phyloP scores from a whole-genome alignment of 257 asterid genomes.

The Capsicum rhomboideum region DNA sequence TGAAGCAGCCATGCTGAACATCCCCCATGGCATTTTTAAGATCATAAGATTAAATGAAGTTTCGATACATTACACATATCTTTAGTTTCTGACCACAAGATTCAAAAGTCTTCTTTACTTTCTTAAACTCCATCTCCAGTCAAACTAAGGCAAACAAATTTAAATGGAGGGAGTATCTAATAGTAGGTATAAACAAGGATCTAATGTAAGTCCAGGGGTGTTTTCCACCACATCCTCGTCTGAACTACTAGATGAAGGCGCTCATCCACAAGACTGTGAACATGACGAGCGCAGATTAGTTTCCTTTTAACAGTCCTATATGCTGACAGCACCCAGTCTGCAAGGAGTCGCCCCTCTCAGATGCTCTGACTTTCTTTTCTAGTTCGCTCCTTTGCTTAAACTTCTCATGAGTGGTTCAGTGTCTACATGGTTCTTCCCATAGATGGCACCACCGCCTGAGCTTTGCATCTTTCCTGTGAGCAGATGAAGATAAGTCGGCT shows the following conservation, averaged over 20 bases:
- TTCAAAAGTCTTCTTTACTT: neutral
- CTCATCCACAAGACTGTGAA: neutral
- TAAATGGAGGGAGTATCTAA: neutral
- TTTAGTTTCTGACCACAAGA: neutral
- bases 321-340: neutral
- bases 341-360: neutral
- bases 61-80: no score
- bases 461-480: neutral
- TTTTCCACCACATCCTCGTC: neutral
- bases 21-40: no score
- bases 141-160: neutral
- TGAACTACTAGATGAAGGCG: neutral
- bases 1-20: no score
- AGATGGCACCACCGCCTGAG: neutral
- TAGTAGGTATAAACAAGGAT: neutral
- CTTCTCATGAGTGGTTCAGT: neutral
- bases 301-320: neutral
- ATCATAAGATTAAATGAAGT: no score
- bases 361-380: neutral
- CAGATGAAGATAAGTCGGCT: neutral
- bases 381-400: neutral
- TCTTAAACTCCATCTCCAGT: neutral
- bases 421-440: neutral
- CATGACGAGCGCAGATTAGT: neutral
- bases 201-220: neutral